These are phyloP conservation scores for Salpingoeca rosetta DNA, from an alignment of 78 protist genomes.

Conservation along the genomic window DNA sequence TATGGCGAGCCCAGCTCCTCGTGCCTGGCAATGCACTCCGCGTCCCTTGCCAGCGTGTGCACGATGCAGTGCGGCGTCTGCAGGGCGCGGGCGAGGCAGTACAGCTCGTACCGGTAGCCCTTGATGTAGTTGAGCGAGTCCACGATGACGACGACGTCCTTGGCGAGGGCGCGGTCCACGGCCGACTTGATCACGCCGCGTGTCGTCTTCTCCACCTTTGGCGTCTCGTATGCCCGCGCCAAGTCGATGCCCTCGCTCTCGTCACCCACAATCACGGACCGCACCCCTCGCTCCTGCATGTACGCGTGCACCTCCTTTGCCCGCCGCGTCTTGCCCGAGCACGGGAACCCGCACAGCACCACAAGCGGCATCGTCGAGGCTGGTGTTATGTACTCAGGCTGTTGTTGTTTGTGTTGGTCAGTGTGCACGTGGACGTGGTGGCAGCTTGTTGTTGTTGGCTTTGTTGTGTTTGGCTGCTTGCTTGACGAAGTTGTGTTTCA, in stretches of 20 bases:
- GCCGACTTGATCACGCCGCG: constrained; percentile 52
- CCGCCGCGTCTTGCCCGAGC: constrained; percentile 34
- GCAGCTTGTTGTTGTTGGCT: too few species aligned
- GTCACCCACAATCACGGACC: neutral
- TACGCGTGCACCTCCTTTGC: neutral
- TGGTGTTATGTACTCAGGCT: too few species aligned
- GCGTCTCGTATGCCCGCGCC: constrained; percentile 10
- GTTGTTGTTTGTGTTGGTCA: too few species aligned
- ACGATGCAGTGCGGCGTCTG: constrained; percentile 47
- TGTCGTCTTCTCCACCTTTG: constrained; percentile 43
- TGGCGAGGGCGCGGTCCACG: constrained; percentile 35
- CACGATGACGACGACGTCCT: constrained; percentile 41
- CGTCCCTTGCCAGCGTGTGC: constrained; percentile 12
- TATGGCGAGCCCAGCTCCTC: neutral
- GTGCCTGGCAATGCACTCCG: neutral
- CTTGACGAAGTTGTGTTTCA: too few species aligned
- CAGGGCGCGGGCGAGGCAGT: constrained; percentile 51
- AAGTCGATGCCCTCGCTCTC: neutral
- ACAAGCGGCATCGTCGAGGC: constrained; percentile 58
- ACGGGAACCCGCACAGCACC: constrained; percentile 25
- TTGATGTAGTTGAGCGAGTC: constrained; percentile 72
- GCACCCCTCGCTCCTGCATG: neutral
- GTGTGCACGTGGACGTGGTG: too few species aligned
- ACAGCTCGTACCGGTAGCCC: constrained; percentile 71
- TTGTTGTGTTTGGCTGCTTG: too few species aligned